Conservation (phyloP, 2,329 filamentous ascomycete genomes). For the Verticillium alfalfae region DNA sequence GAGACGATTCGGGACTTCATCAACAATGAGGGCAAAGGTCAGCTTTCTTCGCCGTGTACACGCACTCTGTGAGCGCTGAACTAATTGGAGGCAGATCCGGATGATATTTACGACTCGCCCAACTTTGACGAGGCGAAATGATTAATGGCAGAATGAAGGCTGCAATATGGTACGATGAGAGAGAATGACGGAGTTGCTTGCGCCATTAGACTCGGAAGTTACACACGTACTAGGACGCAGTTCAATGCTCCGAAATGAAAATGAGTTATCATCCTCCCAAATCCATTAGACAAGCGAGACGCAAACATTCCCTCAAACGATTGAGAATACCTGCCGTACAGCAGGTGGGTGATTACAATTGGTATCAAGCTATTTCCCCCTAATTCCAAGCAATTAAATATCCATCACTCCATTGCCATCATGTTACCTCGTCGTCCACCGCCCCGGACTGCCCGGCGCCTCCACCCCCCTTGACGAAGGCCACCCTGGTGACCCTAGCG, state of each 20-base stretch:
- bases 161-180: background rate
- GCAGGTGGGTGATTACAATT: background rate
- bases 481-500: background rate
- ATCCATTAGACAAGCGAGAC: too few species aligned
- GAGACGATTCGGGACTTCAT: slow-evolving; percentile 48
- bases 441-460: background rate
- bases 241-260: too few species aligned
- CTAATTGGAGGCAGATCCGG: slow-evolving; percentile 33
- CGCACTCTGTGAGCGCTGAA: slow-evolving; percentile 2
- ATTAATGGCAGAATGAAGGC: background rate
- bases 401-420: background rate
- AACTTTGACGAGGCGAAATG: background rate
- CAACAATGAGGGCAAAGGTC: slow-evolving; percentile 43
- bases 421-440: background rate
- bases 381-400: background rate
- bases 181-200: too few species aligned
- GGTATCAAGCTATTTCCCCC: background rate
- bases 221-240: too few species aligned
- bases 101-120: slow-evolving; percentile 38
- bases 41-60: slow-evolving; percentile 12
- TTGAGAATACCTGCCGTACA: too few species aligned
- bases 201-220: too few species aligned
- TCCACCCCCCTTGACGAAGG: background rate
- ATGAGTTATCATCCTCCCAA: too few species aligned
- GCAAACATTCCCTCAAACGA: too few species aligned